Base-by-base conservation (phyloP, 805 yeast genomes). In the Kazachstania africana region DNA sequence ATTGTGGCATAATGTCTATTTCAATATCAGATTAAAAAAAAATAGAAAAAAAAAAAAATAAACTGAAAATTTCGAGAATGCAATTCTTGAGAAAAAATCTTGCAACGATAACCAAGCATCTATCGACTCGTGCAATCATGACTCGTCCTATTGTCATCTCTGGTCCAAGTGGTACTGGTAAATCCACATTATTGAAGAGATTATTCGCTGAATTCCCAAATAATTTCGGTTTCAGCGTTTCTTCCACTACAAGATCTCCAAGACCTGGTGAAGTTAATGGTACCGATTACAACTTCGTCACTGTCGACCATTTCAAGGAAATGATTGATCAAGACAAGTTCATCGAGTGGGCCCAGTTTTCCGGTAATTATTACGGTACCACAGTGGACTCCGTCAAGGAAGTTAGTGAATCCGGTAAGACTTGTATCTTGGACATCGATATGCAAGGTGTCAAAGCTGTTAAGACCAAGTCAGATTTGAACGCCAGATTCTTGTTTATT, bases 401-500 rank as follows among this genome's bases (percentile, higher is more conserved):
- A 28, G 68, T 62, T 26, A 57, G 66, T 20, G 58, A 60, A 32
- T 55, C 67, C 37, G 81, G 84, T 46, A 74, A 69, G 57, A 78
- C 77, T 32, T 91, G 97, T 65, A 77, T 91, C 40, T 68, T 91
- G 53, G 99, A 91, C 60, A 91, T 91, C 44, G 99, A 91, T 70
- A 87, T 88, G 96, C 97, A 91, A 64, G 99, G 99, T 44, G 98
- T 91, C 48, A 78, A 81, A 62, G 69, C 84, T 16, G 95, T 91
- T 42, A 91, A 91, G 63, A 34, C 22, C 18, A 62, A 72, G 34
- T 73, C 94, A 12, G 72, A 72, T 43, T 67, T 91, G 47, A 74
- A 82, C 46, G 95, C 98, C 18, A 70, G 87, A 56, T 91, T 57
- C 58, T 62, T 91, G 44, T 91, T 91, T 53, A 57, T 91, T 39